Conservation (phyloP, 768 basidiomycete species). For the Tulasnella calospora region DNA sequence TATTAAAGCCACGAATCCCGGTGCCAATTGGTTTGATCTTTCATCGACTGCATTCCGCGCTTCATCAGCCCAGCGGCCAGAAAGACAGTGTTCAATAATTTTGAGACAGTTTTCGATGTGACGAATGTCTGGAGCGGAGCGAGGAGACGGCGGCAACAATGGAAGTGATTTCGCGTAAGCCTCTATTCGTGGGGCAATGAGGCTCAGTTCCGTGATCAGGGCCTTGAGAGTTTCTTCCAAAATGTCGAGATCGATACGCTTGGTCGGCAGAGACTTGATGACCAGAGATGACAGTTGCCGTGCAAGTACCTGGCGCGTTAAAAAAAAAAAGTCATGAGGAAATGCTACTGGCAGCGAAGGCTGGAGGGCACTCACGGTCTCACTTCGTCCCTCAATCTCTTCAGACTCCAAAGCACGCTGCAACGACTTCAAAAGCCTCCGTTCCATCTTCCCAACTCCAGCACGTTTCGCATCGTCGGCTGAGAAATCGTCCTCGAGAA, state of each 20-base stretch:
- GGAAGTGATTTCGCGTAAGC: slow-evolving; percentile 44
- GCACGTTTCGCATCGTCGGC: slow-evolving; percentile 41
- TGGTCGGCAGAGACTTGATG: slow-evolving; percentile 48
- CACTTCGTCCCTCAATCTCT: neutral
- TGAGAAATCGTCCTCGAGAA: slow-evolving; percentile 9
- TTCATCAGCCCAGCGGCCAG: slow-evolving; percentile 8
- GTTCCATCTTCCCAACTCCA: slow-evolving; percentile 57
- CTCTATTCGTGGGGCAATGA: slow-evolving; percentile 40
- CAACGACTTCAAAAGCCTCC: slow-evolving; percentile 44
- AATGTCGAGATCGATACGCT: slow-evolving; percentile 38
- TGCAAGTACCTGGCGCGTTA: slow-evolving; percentile 49
- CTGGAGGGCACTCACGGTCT: neutral
- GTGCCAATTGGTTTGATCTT: slow-evolving; percentile 16
- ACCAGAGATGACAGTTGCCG: slow-evolving; percentile 51
- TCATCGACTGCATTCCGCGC: slow-evolving; percentile 15
- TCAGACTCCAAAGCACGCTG: neutral
- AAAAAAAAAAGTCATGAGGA: neutral
- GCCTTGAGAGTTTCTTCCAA: slow-evolving; percentile 36
- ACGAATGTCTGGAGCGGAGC: slow-evolving; percentile 40
- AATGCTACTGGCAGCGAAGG: neutral
- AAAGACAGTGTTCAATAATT: slow-evolving; percentile 21
- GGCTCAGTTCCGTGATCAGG: slow-evolving; percentile 40
- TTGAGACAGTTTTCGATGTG: slow-evolving; percentile 41
- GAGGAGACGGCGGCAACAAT: slow-evolving; percentile 36
- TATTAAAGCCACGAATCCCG: slow-evolving; percentile 43